These are phyloP conservation scores for Dactylonectria macrodidyma DNA, from an alignment of 2,329 filamentous ascomycete genomes.

Conservation along the genomic window DNA sequence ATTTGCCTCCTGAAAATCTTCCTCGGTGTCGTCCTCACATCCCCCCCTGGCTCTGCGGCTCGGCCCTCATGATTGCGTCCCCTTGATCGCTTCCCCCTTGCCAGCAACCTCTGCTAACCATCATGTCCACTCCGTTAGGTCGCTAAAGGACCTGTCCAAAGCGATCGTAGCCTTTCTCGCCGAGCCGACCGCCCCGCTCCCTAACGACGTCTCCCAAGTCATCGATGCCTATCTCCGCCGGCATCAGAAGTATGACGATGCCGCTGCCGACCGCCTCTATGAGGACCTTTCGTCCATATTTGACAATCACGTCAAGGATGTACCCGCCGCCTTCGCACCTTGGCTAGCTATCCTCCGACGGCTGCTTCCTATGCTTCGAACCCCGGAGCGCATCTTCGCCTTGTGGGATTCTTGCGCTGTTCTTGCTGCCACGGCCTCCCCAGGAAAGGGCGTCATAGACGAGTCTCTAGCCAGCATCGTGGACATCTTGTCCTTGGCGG, in stretches of 20 bases:
- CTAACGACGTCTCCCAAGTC: slow-evolving; percentile 73
- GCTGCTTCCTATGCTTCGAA: slow-evolving; percentile 75
- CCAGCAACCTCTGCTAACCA: slow-evolving; percentile 36
- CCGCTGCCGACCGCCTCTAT: slow-evolving; percentile 78
- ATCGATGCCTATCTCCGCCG: slow-evolving; percentile 79
- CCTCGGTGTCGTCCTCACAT: slow-evolving; percentile 26
- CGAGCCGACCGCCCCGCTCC: slow-evolving; percentile 72
- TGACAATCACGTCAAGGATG: slow-evolving; percentile 73
- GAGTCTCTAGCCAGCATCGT: slow-evolving; percentile 77
- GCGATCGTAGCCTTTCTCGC: slow-evolving; percentile 66
- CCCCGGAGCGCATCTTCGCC: slow-evolving; percentile 73
- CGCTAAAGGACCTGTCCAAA: slow-evolving; percentile 74
- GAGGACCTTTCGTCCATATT: slow-evolving; percentile 80
- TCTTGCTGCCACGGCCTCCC: slow-evolving; percentile 64
- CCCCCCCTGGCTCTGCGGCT: slow-evolving; percentile 34
- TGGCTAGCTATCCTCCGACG: slow-evolving; percentile 79
- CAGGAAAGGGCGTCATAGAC: slow-evolving; percentile 74
- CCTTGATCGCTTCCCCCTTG: slow-evolving; percentile 32
- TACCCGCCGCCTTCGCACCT: slow-evolving; percentile 70
- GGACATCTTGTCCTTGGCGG: slow-evolving; percentile 74
- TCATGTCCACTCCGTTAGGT: slow-evolving; percentile 55
- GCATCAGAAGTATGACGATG: slow-evolving; percentile 77
- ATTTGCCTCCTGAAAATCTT: slow-evolving; percentile 43
- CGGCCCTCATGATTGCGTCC: slow-evolving; percentile 30
- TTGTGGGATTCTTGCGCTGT: slow-evolving; percentile 76